A percentile compares a stretch with the other conserved stretches of the same genome.
phyloP scores from a whole-genome alignment of 495 filamentous ascomycete genomes.

The Xanthoparmelia taractica region DNA sequence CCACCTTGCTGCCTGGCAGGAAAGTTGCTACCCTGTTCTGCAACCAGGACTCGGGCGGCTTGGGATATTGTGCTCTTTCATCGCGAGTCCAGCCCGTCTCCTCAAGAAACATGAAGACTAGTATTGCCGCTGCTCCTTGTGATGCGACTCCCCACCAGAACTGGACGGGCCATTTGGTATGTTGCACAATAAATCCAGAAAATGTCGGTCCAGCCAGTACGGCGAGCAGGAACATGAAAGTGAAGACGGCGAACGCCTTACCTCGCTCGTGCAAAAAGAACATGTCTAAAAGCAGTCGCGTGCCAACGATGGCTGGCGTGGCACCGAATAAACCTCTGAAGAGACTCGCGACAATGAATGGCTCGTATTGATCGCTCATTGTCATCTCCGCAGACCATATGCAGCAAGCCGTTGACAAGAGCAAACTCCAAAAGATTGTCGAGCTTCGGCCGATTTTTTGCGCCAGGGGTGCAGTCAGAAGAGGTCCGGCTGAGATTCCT shows the following conservation, averaged over 20 bases:
- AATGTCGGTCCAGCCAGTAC: slow-evolving; percentile 12
- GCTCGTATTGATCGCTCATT: slow-evolving; percentile 32
- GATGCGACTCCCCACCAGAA: slow-evolving; percentile 12
- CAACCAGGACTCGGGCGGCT: no score
- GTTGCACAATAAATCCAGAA: slow-evolving; percentile 8
- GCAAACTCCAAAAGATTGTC: slow-evolving; percentile 39
- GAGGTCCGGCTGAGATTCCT: slow-evolving; percentile 3
- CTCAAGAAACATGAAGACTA: no score
- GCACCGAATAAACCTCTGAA: slow-evolving; percentile 38
- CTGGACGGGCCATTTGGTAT: slow-evolving; percentile 9
- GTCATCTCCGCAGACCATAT: slow-evolving; percentile 42
- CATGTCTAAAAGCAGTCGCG: slow-evolving; percentile 36
- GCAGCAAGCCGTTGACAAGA: slow-evolving; percentile 31
- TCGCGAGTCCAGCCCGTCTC: no score
- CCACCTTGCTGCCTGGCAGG: no score
- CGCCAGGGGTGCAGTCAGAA: slow-evolving; percentile 27
- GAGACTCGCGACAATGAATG: slow-evolving; percentile 38
- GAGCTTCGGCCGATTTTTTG: slow-evolving; percentile 37
- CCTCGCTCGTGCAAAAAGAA: slow-evolving; percentile 42
- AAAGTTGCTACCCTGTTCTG: no score
- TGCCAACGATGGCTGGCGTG: slow-evolving; percentile 36
- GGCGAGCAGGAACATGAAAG: slow-evolving; percentile 23
- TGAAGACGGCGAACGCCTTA: slow-evolving; percentile 33
- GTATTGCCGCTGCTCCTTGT: no score
- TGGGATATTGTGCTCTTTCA: no score